Conservation (phyloP, 129 eudicot genomes). For the Smallanthus sonchifolius region DNA sequence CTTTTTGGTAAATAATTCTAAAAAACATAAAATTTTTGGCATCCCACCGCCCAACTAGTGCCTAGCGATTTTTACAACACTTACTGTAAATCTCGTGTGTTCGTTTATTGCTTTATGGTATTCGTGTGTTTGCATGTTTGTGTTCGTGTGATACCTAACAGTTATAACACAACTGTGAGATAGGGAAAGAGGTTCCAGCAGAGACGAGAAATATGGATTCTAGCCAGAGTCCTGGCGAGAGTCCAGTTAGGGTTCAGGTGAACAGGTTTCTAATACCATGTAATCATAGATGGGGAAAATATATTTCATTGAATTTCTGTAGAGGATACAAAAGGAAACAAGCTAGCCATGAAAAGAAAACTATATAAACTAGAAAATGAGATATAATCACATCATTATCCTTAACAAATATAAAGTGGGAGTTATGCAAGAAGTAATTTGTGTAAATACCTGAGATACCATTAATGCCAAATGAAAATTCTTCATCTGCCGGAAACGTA, state of each 20-base stretch:
- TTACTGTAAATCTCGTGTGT: too few relatives aligned
- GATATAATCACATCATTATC: neutral
- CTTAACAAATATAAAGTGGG: neutral
- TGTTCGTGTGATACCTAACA: too few relatives aligned
- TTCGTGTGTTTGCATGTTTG: too few relatives aligned
- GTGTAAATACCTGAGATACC: conserved; percentile 73
- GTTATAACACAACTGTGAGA: neutral
- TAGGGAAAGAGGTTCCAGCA: neutral
- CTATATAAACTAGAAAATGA: neutral
- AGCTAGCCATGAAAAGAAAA: neutral
- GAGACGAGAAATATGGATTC: neutral
- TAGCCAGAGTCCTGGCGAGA: neutral
- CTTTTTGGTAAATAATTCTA: too few relatives aligned
- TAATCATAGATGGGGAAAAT: neutral
- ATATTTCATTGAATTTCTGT: neutral
- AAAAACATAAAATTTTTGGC: too few relatives aligned
- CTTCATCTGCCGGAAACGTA: conserved; percentile 88
- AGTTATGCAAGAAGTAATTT: conserved; percentile 3
- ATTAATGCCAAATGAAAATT: conserved; percentile 88
- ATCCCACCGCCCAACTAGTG: too few relatives aligned
- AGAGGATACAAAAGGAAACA: neutral
- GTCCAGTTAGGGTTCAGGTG: neutral
- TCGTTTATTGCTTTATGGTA: too few relatives aligned
- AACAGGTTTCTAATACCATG: neutral
- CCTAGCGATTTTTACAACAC: too few relatives aligned